Conservation (phyloP, 176 grass and related monocot genomes). For the Lolium perenne region DNA sequence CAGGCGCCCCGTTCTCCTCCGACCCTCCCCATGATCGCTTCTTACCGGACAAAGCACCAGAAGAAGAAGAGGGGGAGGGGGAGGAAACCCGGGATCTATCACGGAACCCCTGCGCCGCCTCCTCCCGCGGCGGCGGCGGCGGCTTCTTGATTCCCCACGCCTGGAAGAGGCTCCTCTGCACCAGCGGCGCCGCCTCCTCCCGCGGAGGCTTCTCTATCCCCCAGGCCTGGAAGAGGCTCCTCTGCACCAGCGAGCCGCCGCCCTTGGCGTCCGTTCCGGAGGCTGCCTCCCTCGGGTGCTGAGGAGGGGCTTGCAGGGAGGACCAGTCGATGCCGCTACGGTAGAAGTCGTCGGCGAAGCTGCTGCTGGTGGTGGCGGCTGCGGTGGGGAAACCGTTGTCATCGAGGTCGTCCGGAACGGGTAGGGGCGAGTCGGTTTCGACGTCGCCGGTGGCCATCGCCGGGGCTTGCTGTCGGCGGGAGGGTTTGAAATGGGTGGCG, state of each 20-base stretch:
- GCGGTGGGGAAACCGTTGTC: conserved; percentile 50
- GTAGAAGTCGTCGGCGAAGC: conserved; percentile 68
- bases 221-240: conserved; percentile 74
- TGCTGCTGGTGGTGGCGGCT: background rate
- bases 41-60: background rate
- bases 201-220: conserved; percentile 43
- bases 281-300: background rate
- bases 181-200: background rate
- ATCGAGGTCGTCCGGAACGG: conserved; percentile 38
- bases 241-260: conserved; percentile 45
- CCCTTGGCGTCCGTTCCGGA: background rate
- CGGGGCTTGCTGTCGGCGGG: background rate
- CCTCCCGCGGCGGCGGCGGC: background rate
- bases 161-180: conserved; percentile 29
- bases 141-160: conserved; percentile 6
- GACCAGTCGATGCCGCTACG: conserved; percentile 67
- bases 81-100: conserved; percentile 1
- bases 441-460: conserved; percentile 48
- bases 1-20: conserved; percentile 5
- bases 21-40: conserved; percentile 11
- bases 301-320: conserved; percentile 36
- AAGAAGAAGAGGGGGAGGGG: background rate
- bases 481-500: conserved; percentile 57
- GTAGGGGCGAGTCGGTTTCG: background rate
- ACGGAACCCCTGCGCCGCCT: background rate